Conservation (phyloP, 768 basidiomycete genomes). For the Lactarius evosmus region DNA sequence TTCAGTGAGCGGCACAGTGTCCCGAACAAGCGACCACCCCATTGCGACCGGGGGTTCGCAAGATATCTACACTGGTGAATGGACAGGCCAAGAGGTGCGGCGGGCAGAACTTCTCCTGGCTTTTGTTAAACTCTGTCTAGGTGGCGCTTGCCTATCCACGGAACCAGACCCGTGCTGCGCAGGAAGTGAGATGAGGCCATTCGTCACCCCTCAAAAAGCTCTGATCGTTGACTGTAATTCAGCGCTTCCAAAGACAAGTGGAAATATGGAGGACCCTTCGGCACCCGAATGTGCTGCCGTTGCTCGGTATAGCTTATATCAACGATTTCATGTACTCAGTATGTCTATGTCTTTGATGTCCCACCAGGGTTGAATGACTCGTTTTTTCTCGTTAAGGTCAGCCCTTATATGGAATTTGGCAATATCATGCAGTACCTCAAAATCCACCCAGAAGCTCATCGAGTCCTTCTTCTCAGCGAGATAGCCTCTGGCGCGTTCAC, state of each 20-base stretch:
- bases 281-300: conserved; percentile 22
- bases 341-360: background rate
- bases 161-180: conserved; percentile 14
- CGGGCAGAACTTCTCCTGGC: background rate
- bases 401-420: conserved; percentile 21
- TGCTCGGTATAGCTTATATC: conserved; percentile 23
- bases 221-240: background rate
- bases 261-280: conserved; percentile 26
- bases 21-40: conserved; percentile 15
- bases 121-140: background rate
- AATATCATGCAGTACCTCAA: conserved; percentile 16
- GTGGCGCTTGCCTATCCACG: conserved; percentile 20
- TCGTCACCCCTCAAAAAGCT: too few species aligned
- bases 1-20: conserved; percentile 21
- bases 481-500: conserved; percentile 16
- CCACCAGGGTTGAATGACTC: background rate
- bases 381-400: conserved; percentile 7
- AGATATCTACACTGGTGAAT: conserved; percentile 26
- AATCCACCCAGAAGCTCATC: conserved; percentile 7
- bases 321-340: conserved; percentile 18
- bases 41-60: conserved; percentile 21
- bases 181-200: conserved; percentile 14
- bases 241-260: conserved; percentile 25
- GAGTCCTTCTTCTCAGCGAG: conserved; percentile 14
- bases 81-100: conserved; percentile 18